Conservation (phyloP, 768 basidiomycete species). For the Tulasnella sp. region DNA sequence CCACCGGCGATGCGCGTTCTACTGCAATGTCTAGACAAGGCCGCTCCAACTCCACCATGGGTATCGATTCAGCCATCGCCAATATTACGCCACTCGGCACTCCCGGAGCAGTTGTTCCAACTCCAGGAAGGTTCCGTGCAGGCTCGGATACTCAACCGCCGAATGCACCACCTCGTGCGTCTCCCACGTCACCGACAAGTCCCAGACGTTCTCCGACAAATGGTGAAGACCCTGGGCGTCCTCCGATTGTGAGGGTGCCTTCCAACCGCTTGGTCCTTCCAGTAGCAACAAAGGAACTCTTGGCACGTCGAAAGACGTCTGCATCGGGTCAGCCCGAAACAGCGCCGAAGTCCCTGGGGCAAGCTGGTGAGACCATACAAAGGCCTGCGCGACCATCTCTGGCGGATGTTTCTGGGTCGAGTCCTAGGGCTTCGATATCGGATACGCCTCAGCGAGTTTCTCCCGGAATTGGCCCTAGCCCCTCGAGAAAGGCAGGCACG, state of each 20-base stretch:
- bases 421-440: not conserved
- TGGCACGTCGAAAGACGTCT: not conserved
- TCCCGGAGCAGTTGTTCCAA: not conserved
- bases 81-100: not conserved
- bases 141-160: too few species aligned
- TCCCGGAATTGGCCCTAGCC: too few species aligned
- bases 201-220: not conserved
- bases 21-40: not conserved
- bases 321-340: not conserved
- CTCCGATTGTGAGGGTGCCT: not conserved
- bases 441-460: not conserved
- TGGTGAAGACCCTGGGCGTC: constrained; percentile 14
- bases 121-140: not conserved
- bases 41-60: not conserved
- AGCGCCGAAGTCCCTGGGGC: not conserved
- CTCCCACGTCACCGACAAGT: too few species aligned
- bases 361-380: not conserved
- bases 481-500: not conserved
- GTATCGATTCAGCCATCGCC: not conserved
- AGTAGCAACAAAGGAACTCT: not conserved
- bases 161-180: too few species aligned
- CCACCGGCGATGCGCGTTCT: not conserved
- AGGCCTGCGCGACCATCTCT: not conserved
- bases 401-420: not conserved
- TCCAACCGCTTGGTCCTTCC: not conserved